Base-by-base conservation (phyloP, 2,329 filamentous ascomycete genomes). In the Botrytis paeoniae region DNA sequence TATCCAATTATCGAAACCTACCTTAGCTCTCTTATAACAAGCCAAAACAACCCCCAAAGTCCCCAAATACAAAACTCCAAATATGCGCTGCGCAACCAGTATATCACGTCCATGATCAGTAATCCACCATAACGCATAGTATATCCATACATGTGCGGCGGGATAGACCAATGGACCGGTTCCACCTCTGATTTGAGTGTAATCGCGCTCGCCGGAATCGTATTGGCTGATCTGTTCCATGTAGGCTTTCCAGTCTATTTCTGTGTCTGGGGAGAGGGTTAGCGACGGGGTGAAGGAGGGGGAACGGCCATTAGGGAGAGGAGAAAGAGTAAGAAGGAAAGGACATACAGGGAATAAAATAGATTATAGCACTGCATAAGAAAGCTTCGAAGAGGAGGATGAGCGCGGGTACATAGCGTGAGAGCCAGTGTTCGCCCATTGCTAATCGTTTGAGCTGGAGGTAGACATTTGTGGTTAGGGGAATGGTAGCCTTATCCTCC, bases 191-290 rank as follows among this genome's bases (percentile, higher is more conserved):
- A 99, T 95, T 73, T 90, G 87, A 74, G 89, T 89, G 82, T 99
- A 99, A 82, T 98, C 92, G 80, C 93, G 90, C 85, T 98, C 95
- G 79, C 96, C 96, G 29, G 89, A 86, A 63, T 95, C 84, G 80
- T 92, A 96, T 78, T 95, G 90, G 59, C 88, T 84, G 62, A 98
- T 87, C 80, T 99, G 96, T 81, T 98, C 88, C 95, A 99, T 98
- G 83, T 99, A 99, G 0, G 96, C 94, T 74, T 87, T 88, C 95
- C 95, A 99, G 83, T 99, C 96, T 80, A 99, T 99, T 83, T 99
- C 96, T 61, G 96, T 99, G 81, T 99, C 96, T 93, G 59, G 35
- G 32, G 20, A 16, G 48, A 54, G 10, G 54, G 25, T 37, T 32
- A 60, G 41, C 59, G n/a, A 66, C 12, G n/a, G 41, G 48, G 39